Evolutionary conservation across 192 early-diverging fungal genomes (phyloP).

Genomic region (Coemansia biformis): DNA sequence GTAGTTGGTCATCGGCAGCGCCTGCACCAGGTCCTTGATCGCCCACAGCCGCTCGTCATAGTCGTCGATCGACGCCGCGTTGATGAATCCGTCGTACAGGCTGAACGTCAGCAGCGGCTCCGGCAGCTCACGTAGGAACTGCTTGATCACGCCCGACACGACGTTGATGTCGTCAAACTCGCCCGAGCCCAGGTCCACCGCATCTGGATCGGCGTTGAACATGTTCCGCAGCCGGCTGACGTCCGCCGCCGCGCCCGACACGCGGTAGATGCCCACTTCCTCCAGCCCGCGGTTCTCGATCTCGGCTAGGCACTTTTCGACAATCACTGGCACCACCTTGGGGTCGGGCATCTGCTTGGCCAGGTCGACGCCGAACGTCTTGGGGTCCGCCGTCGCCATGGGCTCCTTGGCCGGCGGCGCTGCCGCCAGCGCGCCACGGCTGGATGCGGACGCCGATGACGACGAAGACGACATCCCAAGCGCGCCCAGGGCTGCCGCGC

Average conservation of each 20-base stretch:
- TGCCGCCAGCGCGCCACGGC: constrained; percentile 5
- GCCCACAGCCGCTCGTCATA: constrained; percentile 68
- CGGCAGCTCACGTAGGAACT: constrained; percentile 89
- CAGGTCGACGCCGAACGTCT: constrained; percentile 61
- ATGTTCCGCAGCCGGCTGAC: constrained; percentile 55
- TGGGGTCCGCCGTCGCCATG: constrained; percentile 32
- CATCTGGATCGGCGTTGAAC: constrained; percentile 59
- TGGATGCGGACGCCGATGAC: too few relatives aligned
- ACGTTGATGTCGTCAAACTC: constrained; percentile 73
- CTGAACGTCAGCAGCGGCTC: constrained; percentile 86
- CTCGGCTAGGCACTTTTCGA: constrained; percentile 65
- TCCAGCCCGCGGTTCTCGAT: constrained; percentile 68
- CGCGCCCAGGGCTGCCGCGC: constrained; percentile 33
- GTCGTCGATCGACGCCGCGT: constrained; percentile 61
- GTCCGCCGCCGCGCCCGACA: constrained; percentile 60
- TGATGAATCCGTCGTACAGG: constrained; percentile 77
- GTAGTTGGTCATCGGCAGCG: constrained; percentile 60
- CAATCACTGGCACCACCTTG: constrained; percentile 53
- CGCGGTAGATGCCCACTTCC: constrained; percentile 71
- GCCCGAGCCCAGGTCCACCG: constrained; percentile 55
- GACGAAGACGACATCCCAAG: constrained; percentile 24
- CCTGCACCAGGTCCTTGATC: constrained; percentile 63
- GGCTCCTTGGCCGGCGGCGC: constrained; percentile 14
- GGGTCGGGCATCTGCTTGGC: constrained; percentile 56
- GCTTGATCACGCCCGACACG: constrained; percentile 85